phyloP scores from a whole-genome alignment of 1,284 basidiomycete species.

The Malassezia arunalokei region DNA sequence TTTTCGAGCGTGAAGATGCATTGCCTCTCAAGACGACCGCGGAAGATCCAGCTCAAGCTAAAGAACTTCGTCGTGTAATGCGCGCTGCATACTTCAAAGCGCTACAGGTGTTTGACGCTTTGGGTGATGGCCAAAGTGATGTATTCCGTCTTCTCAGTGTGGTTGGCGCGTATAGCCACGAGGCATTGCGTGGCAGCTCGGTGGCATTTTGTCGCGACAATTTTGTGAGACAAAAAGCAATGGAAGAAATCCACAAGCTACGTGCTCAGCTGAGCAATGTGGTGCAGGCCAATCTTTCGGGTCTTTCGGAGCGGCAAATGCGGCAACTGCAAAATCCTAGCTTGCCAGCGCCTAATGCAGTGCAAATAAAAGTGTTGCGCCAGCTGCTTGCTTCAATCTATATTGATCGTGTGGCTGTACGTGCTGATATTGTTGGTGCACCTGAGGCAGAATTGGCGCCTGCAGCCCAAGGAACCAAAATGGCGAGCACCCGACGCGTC shows the following conservation, averaged over 20 bases:
- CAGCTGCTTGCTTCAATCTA: conserved; percentile 81
- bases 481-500: conserved; percentile 63
- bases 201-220: conserved; percentile 68
- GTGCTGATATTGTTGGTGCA: conserved; percentile 61
- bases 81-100: conserved; percentile 52
- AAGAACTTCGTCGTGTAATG: conserved; percentile 56
- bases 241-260: conserved; percentile 99
- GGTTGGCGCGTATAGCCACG: conserved; percentile 89
- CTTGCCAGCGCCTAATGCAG: conserved; percentile 27
- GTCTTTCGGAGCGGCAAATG: not conserved
- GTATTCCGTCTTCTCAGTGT: conserved; percentile 77
- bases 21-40: conserved; percentile 14
- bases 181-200: conserved; percentile 54
- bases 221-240: conserved; percentile 86
- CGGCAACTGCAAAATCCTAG: conserved; percentile 19
- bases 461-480: conserved; percentile 54
- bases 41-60: conserved; percentile 44
- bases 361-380: conserved; percentile 72
- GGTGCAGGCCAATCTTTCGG: conserved; percentile 18
- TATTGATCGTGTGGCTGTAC: conserved; percentile 87
- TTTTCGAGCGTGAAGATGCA: conserved; percentile 72
- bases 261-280: conserved; percentile 57
- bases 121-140: conserved; percentile 78
- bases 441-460: conserved; percentile 14
- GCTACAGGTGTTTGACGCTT: conserved; percentile 59